Evolutionary conservation across 352 stramenopile species (phyloP).

Genomic region (Globisporangium iwayamae): DNA sequence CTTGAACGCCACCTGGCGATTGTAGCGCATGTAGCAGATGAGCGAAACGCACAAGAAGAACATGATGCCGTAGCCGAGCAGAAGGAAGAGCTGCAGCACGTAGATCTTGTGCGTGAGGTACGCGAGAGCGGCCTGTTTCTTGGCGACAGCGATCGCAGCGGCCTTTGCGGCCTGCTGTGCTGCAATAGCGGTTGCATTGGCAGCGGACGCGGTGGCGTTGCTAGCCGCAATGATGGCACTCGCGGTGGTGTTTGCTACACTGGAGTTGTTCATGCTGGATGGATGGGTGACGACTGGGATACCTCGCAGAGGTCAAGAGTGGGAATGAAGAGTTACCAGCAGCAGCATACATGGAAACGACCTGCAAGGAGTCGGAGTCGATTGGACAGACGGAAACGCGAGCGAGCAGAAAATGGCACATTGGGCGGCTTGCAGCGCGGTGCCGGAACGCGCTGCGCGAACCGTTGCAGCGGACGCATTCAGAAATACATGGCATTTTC

Average conservation of each 20-base stretch:
- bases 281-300: not conserved
- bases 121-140: not conserved
- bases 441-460: not conserved
- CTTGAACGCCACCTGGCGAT: slow-evolving; percentile 26
- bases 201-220: not conserved
- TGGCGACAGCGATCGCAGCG: not conserved
- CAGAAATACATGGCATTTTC: too few relatives aligned
- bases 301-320: slow-evolving; percentile 4
- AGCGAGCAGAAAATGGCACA: not conserved
- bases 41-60: slow-evolving; percentile 14
- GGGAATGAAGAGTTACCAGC: slow-evolving; percentile 2
- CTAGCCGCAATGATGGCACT: not conserved
- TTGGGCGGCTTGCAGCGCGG: not conserved
- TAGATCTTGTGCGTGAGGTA: slow-evolving; percentile 11
- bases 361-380: too few relatives aligned
- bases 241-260: not conserved
- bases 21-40: slow-evolving; percentile 26
- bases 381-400: not conserved
- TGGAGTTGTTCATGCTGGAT: slow-evolving; percentile 7
- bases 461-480: too few relatives aligned
- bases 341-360: too few relatives aligned
- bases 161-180: slow-evolving; percentile 5
- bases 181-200: slow-evolving; percentile 1
- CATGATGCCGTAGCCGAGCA: slow-evolving; percentile 16
- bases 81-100: slow-evolving; percentile 11